Percentiles rank a stretch among this genome's conserved stretches.
phyloP scores from a whole-genome alignment of 1,284 basidiomycete species.

The Sporisorium exsertum region DNA sequence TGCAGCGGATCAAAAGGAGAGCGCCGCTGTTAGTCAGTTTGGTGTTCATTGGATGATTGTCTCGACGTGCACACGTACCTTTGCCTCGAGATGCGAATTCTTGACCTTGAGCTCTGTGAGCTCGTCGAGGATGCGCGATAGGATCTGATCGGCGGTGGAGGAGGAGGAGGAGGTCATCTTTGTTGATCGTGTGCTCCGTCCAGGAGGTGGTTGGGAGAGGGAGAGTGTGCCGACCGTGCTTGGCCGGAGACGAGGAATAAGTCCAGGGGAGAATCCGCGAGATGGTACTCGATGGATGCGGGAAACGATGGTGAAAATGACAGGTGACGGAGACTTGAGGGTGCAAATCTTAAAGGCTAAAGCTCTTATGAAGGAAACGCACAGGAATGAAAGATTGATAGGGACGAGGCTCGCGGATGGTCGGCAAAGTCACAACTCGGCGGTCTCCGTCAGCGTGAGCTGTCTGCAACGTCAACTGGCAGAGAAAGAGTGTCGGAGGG shows the following conservation, averaged over 20 bases:
- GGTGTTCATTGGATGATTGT: not conserved
- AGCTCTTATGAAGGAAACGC: not conserved
- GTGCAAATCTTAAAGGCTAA: not conserved
- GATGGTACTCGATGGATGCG: not conserved
- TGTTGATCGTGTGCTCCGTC: not conserved
- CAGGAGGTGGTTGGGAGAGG: not conserved
- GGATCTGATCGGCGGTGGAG: slow-evolving; percentile 42
- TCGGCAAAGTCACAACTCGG: slow-evolving; percentile 1
- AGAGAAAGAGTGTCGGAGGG: not conserved
- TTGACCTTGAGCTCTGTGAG: slow-evolving; percentile 59
- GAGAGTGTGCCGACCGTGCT: not conserved
- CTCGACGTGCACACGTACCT: slow-evolving; percentile 24
- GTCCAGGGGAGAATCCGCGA: not conserved
- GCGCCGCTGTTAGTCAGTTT: not conserved
- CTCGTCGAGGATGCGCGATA: slow-evolving; percentile 57
- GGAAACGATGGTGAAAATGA: not conserved
- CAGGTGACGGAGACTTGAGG: not conserved
- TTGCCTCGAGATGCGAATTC: slow-evolving; percentile 61
- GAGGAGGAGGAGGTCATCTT: slow-evolving; percentile 41
- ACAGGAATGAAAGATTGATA: not conserved
- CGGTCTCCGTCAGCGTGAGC: not conserved
- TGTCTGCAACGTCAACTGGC: too few species aligned
- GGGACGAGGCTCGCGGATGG: slow-evolving; percentile 7
- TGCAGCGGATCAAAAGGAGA: not conserved
- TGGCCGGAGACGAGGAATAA: too few species aligned